Evolutionary conservation across 352 stramenopile genomes (phyloP), one percentile per base, ranked within the genome.

Genomic region (Phytophthora cryptogea): DNA sequence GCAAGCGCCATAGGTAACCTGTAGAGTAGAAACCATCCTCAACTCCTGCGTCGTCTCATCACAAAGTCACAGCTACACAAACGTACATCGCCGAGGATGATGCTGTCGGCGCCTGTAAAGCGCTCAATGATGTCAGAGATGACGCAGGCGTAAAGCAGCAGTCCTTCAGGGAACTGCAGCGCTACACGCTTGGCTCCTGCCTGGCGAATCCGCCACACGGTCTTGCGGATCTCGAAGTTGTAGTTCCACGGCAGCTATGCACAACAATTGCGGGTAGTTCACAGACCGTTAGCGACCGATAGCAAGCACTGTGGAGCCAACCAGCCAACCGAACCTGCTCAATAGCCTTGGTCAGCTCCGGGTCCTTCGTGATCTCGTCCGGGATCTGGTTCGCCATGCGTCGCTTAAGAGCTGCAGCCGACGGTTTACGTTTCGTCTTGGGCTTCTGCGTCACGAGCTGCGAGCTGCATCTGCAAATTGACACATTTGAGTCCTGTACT

Each of bases 141-240:
- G 20, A 98, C 88, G 50, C 95, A 99, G 16, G 97, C 88, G 52
- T 99, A 99, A 48, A 99, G 90, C 17, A 99, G 74, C 26, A 99
- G 66, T 2, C 98, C 98, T 78, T 99, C 98, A 2, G 98, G 98
- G 66, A 99, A 98, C 76, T 99, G 97, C 53, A 99, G 80, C 37
- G 97, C 97, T 33, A 99, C 94, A 49, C 88, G 81, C 63, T 90
- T 95, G 50, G 87, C 90, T 55, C 83, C 67, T 32, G 89, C 76
- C 62, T 97, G 87, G 43, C 93, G 83, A 40, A 99, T 97, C 11
- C 95, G 86, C 87, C 95, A 98, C 33, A 99, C 86, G 0, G 96
- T 99, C 80, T 99, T 99, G 60, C 83, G 84, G 57, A 99, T 92
- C 76, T 98, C 90, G 81, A 99, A 99, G 60, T 98, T 98, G 77